Evolutionary conservation across 108 stramenopile genomes (phyloP), one percentile per base, ranked within the genome.

Genomic region (Thalassiosira profunda): DNA sequence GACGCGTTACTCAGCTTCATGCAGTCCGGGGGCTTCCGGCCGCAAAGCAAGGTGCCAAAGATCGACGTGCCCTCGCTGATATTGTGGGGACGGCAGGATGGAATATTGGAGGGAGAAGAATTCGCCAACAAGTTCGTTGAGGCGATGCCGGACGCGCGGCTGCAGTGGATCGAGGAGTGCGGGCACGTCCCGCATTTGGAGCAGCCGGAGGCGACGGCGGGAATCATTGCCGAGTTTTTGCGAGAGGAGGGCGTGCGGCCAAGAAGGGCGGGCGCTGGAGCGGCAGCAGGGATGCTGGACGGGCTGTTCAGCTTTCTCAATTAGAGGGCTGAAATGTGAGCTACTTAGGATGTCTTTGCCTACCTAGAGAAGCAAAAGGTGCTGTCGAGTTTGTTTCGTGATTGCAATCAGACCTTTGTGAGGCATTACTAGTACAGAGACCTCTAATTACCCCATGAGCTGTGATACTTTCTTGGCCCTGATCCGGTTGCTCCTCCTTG

Each of bases 131-230:
- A 91, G 75, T 97, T 97, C 70, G 58, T 89, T 5, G 84, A 93
- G 35, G 73, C 77, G 41, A 63, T 98, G 48, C 86, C 88, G 1
- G 63, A 94, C 58, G 93, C 93, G 14, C 40, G 63, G 26, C 42
- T 96, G 64, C 54, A 81, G 37, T 95, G 92, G 88, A 82, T 97
- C 26, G 96, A 97, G 34, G 91, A 94, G 62, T 97, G 96, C 57
- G 97, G 96, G 6, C 96, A 97, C 70, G 95, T 96, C 6, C 96
- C 96, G 1, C 96, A 97, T 66, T 82, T 97, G 69, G 97, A 97
- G 74, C 84, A 96, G 66, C 90, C 95, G 2, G 90, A 84, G 26
- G 67, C 68, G 67, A 95, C 96, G 5, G 91, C 96, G 3, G 31
- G 56, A 14, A 78, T 79, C 24, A 96, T 98, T 74, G 23, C 63